Base-by-base conservation (phyloP, 2,329 filamentous ascomycete genomes). In the Plenodomus tracheiphilus region DNA sequence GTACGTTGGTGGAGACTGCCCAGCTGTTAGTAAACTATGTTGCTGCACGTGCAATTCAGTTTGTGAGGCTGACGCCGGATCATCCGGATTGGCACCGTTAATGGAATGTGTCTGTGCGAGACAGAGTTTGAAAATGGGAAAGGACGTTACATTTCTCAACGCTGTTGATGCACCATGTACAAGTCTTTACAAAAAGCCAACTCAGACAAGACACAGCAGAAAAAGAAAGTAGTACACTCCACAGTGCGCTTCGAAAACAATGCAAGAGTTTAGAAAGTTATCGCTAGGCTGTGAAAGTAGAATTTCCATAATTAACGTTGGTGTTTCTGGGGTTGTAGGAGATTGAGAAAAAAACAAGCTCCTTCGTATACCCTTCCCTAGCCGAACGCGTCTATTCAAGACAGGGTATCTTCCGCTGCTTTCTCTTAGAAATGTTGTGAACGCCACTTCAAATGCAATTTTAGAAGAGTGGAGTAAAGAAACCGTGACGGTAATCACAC, bases 371-470 rank as follows among this genome's bases (percentile, higher is more conserved):
- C n/a, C n/a, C n/a, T n/a, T n/a, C n/a, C n/a, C n/a, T 32, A 15
- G 13, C 28, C 13, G 4, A 15, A 4, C 11, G 11, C 9, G 28
- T 15, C 7, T 32, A 4, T 32, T 11, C 28, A 15, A 7, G 28
- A 32, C 28, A 6, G 28, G 28, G 28, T 32, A 10, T 32, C 28
- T 32, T 32, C 28, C 28, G 11, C 28, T 32, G 6, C 28, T 32
- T 10, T 32, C 28, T 32, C 15, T 7, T 32, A 32, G 15, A 15
- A 32, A 8, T n/a, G 38, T 15, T 11, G 6, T 32, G 11, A 35
- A 51, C 44, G 49, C 44, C 41, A 19, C 25, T 32, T 8, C 10
- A 35, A 41, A 51, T 39, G 16, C 40, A 37, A 13, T 43, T 47
- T 51, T 25, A 21, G 28, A 25, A 45, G 37, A 51, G 42, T 39